Conservation (phyloP, 148 eudicot genomes). For the Arbutus unedo region DNA sequence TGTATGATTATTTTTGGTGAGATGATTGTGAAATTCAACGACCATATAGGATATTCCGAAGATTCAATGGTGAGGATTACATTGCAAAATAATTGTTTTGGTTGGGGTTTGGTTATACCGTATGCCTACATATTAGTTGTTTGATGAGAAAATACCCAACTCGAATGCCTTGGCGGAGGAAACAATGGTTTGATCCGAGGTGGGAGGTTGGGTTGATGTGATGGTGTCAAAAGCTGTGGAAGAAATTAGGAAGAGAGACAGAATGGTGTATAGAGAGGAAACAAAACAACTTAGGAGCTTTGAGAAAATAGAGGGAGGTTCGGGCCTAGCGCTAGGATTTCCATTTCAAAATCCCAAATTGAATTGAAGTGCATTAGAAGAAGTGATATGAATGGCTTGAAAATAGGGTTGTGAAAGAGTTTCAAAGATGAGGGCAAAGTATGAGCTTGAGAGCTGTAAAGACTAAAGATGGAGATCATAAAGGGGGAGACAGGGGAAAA, state of each 20-base stretch:
- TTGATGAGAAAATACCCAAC: constrained; percentile 35
- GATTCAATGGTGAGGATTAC: constrained; percentile 19
- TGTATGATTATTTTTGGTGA: constrained; percentile 27
- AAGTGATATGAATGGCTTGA: too few relatives aligned
- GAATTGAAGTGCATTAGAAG: too few relatives aligned
- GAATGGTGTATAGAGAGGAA: constrained; percentile 1
- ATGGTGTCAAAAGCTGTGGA: constrained; percentile 28
- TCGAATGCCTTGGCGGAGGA: constrained; percentile 28
- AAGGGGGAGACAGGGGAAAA: too few relatives aligned
- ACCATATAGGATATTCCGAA: background rate
- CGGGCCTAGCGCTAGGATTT: too few relatives aligned
- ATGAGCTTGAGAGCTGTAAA: too few relatives aligned
- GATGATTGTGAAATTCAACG: background rate
- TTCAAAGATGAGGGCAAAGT: too few relatives aligned
- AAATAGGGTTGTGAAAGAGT: too few relatives aligned
- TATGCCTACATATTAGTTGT: constrained; percentile 32
- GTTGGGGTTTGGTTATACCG: constrained; percentile 30
- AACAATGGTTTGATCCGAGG: constrained; percentile 26
- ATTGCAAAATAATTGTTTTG: constrained; percentile 26
- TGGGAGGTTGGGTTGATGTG: constrained; percentile 26
- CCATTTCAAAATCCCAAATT: too few relatives aligned
- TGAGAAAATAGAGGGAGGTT: too few relatives aligned
- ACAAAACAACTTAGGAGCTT: background rate
- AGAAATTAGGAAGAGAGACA: constrained; percentile 17
- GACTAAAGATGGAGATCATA: too few relatives aligned